These are phyloP conservation scores for Cutaneotrichosporon mucoides DNA, from an alignment of 1,284 basidiomycete species.

Conservation along the genomic window DNA sequence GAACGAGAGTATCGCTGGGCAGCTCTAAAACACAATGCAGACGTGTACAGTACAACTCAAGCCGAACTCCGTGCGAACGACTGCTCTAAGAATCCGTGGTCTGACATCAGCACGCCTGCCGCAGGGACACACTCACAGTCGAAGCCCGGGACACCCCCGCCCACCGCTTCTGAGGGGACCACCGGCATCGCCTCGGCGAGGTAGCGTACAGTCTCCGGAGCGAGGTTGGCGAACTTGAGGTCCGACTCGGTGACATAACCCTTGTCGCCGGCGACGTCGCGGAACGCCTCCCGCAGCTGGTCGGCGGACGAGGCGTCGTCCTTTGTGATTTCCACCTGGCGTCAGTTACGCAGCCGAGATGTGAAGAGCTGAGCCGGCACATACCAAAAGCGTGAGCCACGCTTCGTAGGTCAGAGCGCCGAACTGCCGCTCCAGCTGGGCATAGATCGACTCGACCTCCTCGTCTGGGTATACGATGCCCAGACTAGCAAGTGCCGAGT, in stretches of 20 bases:
- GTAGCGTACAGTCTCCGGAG: conserved; percentile 73
- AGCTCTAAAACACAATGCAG: background rate
- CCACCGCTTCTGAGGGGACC: conserved; percentile 7
- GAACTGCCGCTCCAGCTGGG: conserved; percentile 73
- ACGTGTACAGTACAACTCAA: conserved; percentile 1
- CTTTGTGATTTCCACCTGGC: conserved; percentile 86
- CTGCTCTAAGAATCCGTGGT: conserved; percentile 39
- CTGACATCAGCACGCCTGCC: conserved; percentile 16
- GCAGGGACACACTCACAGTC: conserved; percentile 37
- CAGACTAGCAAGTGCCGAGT: conserved; percentile 85
- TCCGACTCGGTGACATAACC: conserved; percentile 87
- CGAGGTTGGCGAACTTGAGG: conserved; percentile 78
- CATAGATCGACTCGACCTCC: conserved; percentile 79
- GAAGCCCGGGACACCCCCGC: conserved; percentile 19
- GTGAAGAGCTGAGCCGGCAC: conserved; percentile 42
- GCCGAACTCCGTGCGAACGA: conserved; percentile 26
- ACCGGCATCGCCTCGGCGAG: conserved; percentile 54
- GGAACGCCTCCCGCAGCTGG: conserved; percentile 89
- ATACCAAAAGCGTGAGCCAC: conserved; percentile 81
- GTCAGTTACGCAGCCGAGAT: background rate
- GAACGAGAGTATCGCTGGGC: too few relatives aligned
- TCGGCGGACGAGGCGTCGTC: conserved; percentile 84
- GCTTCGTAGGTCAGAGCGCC: conserved; percentile 90
- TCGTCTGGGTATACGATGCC: conserved; percentile 92
- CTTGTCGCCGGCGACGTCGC: conserved; percentile 85